Evolutionary conservation across 352 stramenopile genomes (phyloP).

Genomic region (Globisporangium parvum): DNA sequence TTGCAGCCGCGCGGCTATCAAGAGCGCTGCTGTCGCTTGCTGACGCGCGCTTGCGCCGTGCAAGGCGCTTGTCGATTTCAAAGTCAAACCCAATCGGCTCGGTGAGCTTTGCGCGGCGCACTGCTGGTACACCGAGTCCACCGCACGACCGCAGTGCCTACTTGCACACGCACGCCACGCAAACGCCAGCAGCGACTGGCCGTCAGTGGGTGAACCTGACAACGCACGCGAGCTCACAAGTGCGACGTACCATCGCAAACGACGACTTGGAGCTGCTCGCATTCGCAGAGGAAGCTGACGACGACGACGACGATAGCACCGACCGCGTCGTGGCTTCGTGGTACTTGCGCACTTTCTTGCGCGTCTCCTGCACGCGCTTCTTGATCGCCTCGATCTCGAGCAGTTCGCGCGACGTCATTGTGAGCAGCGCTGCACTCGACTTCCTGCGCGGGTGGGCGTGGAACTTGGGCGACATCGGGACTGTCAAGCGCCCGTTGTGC

Average conservation of each 20-base stretch:
- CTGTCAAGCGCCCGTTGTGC: constrained; percentile 53
- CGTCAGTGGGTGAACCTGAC: background rate
- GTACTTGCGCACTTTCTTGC: constrained; percentile 58
- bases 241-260: constrained; percentile 25
- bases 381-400: constrained; percentile 65
- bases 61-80: constrained; percentile 54
- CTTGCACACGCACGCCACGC: background rate
- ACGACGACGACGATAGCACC: constrained; percentile 11
- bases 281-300: background rate
- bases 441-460: constrained; percentile 26
- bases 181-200: background rate
- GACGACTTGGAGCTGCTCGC: constrained; percentile 28
- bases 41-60: constrained; percentile 4
- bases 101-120: constrained; percentile 62
- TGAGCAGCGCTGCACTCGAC: constrained; percentile 38
- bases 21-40: background rate
- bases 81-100: constrained; percentile 61
- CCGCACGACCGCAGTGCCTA: constrained; percentile 51
- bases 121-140: constrained; percentile 56
- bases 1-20: background rate
- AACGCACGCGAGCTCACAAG: background rate
- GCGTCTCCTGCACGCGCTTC: constrained; percentile 46
- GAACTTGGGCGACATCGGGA: constrained; percentile 68
- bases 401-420: constrained; percentile 63
- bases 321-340: constrained; percentile 52